Conservation (phyloP, 2,329 filamentous ascomycete species). For the Teratosphaeria epicoccoides region DNA sequence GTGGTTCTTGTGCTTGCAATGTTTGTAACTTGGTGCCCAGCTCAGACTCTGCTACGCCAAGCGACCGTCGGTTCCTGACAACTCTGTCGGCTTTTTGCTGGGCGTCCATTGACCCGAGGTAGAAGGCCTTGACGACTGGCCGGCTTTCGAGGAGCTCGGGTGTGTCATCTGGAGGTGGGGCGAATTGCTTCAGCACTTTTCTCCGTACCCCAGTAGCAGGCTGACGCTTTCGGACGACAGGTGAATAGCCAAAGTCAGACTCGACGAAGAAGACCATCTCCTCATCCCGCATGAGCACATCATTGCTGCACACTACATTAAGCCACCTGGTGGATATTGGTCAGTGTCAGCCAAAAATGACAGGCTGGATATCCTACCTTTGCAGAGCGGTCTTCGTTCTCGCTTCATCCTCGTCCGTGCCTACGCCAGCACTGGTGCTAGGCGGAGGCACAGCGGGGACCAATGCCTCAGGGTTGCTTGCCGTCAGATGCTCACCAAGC, state of each 20-base stretch:
- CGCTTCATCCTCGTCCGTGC: slow-evolving; percentile 88
- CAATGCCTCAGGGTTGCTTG: slow-evolving; percentile 90
- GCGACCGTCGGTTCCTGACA: slow-evolving; percentile 79
- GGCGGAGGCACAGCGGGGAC: slow-evolving; percentile 92
- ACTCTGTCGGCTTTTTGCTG: slow-evolving; percentile 92
- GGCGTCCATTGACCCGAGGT: slow-evolving; percentile 90
- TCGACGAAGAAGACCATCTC: slow-evolving; percentile 99
- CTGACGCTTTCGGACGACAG: slow-evolving; percentile 89
- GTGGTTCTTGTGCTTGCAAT: slow-evolving; percentile 83
- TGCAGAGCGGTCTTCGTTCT: slow-evolving; percentile 84
- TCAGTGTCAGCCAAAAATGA: not conserved
- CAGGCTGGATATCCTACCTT: slow-evolving; percentile 30
- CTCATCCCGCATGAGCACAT: slow-evolving; percentile 86
- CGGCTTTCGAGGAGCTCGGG: slow-evolving; percentile 84
- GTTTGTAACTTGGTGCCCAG: slow-evolving; percentile 80
- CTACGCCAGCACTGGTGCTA: slow-evolving; percentile 85
- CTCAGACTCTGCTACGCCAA: slow-evolving; percentile 85
- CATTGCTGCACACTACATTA: slow-evolving; percentile 83
- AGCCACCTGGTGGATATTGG: slow-evolving; percentile 50
- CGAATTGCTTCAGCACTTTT: slow-evolving; percentile 96
- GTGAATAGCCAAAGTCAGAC: slow-evolving; percentile 96
- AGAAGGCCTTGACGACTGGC: slow-evolving; percentile 89
- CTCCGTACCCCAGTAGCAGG: slow-evolving; percentile 89
- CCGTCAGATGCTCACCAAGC: slow-evolving; percentile 90
- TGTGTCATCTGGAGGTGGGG: slow-evolving; percentile 91